phyloP scores from a whole-genome alignment of 2,329 filamentous ascomycete species.

The Neoarthrinium moseri region DNA sequence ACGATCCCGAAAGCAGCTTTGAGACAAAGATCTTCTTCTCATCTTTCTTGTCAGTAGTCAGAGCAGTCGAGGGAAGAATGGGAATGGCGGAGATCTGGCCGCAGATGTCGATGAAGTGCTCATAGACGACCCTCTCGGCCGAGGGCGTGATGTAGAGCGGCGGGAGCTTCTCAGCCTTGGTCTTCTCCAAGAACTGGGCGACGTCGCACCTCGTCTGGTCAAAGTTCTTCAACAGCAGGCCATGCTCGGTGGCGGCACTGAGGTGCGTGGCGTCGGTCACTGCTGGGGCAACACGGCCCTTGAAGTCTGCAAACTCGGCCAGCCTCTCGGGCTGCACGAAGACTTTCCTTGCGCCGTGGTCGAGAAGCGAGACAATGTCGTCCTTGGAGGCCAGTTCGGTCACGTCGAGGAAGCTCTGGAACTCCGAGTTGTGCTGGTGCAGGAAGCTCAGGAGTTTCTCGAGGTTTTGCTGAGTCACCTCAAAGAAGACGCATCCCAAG shows the following conservation, averaged over 20 bases:
- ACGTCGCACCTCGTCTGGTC: constrained; percentile 42
- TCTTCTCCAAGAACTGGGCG: constrained; percentile 42
- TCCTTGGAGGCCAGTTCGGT: constrained; percentile 66
- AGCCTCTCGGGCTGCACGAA: constrained; percentile 76
- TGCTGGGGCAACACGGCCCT: constrained; percentile 53
- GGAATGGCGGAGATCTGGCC: constrained; percentile 61
- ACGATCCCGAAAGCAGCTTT: constrained; percentile 70
- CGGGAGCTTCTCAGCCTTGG: constrained; percentile 41
- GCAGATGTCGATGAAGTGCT: constrained; percentile 45
- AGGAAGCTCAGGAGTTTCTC: constrained; percentile 47
- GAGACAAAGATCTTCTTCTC: constrained; percentile 62
- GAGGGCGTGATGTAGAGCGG: constrained; percentile 51
- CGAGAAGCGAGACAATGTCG: constrained; percentile 77
- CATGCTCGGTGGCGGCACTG: constrained; percentile 44
- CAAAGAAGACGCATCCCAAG: constrained; percentile 58
- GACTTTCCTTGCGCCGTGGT: constrained; percentile 80
- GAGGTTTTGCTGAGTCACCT: constrained; percentile 40
- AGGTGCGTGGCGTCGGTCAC: constrained; percentile 43
- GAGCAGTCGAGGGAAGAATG: constrained; percentile 67
- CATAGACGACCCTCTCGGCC: constrained; percentile 40
- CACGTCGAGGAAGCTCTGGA: constrained; percentile 74
- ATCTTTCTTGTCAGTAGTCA: constrained; percentile 69
- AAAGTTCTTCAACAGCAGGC: constrained; percentile 53
- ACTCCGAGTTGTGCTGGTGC: constrained; percentile 46
- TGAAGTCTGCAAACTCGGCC: constrained; percentile 53